A percentile compares a stretch with the other conserved stretches of the same genome.
Conservation (phyloP, 75 land plant species). For the Pseudotsuga menziesii region DNA sequence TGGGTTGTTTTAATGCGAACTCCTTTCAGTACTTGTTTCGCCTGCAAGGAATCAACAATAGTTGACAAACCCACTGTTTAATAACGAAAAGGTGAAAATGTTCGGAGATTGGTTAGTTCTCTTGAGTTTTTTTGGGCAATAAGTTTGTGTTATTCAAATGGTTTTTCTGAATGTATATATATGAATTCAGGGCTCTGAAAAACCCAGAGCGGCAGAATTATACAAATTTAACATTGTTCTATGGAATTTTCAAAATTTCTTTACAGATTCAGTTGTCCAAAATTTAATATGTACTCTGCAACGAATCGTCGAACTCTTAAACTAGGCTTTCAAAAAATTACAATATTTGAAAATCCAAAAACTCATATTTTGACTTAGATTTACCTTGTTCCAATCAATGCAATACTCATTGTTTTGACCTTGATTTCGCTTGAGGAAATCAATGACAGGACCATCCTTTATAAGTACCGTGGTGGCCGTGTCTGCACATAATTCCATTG, state of each 20-base stretch:
- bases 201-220: too few relatives aligned
- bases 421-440: conserved; percentile 63
- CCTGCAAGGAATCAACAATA: conserved; percentile 26
- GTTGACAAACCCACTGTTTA: not conserved
- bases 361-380: not conserved
- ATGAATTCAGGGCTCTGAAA: too few relatives aligned
- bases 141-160: too few relatives aligned
- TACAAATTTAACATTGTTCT: too few relatives aligned
- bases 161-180: too few relatives aligned
- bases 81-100: too few relatives aligned
- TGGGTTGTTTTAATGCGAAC: conserved; percentile 49
- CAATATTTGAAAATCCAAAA: not conserved
- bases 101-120: too few relatives aligned
- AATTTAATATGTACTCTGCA: too few relatives aligned
- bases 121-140: too few relatives aligned
- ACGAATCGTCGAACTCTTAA: too few relatives aligned
- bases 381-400: conserved; percentile 69
- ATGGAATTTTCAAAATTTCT: too few relatives aligned
- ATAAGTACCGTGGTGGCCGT: conserved; percentile 78
- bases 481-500: conserved; percentile 49
- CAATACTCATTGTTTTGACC: conserved; percentile 24
- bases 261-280: too few relatives aligned
- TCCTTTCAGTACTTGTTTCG: conserved; percentile 58
- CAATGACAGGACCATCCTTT: conserved; percentile 52
- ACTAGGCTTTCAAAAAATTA: not conserved